phyloP scores from a whole-genome alignment of 306 rosid species.

The Casuarina glauca region DNA sequence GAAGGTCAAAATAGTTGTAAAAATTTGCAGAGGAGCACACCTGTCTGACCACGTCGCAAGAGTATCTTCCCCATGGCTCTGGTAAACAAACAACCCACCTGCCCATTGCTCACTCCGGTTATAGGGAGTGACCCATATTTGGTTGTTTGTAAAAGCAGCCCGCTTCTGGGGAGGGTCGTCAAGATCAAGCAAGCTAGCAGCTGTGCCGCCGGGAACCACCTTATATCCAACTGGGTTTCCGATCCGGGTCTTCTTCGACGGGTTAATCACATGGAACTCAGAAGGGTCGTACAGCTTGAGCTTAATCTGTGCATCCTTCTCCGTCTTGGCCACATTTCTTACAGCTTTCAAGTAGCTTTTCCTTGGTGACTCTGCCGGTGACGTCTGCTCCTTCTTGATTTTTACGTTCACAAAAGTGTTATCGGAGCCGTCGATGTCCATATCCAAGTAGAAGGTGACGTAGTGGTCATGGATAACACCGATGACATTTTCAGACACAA shows the following conservation, averaged over 20 bases:
- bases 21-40: conserved; percentile 26
- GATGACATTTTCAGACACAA: conserved; percentile 70
- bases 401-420: conserved; percentile 78
- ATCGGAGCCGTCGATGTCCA: conserved; percentile 79
- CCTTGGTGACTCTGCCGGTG: conserved; percentile 63
- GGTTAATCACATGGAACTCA: conserved; percentile 77
- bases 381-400: conserved; percentile 43
- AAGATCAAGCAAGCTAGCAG: conserved; percentile 67
- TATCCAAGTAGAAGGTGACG: conserved; percentile 69
- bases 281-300: conserved; percentile 70
- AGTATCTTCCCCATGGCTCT: conserved; percentile 77
- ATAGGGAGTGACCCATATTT: conserved; percentile 91
- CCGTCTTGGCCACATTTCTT: conserved; percentile 73
- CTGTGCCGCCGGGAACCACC: conserved; percentile 72
- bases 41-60: conserved; percentile 81
- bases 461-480: conserved; percentile 90
- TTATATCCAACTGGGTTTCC: conserved; percentile 94
- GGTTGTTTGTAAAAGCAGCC: conserved; percentile 84
- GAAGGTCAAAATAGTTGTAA: not conserved
- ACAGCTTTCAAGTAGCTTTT: conserved; percentile 74
- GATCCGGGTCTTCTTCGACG: conserved; percentile 54
- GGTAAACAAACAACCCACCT: conserved; percentile 70
- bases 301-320: conserved; percentile 74
- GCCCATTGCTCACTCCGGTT: conserved; percentile 81
- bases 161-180: conserved; percentile 84